phyloP scores from a whole-genome alignment of 805 yeast genomes.

The Yamadazyma kitorensis region DNA sequence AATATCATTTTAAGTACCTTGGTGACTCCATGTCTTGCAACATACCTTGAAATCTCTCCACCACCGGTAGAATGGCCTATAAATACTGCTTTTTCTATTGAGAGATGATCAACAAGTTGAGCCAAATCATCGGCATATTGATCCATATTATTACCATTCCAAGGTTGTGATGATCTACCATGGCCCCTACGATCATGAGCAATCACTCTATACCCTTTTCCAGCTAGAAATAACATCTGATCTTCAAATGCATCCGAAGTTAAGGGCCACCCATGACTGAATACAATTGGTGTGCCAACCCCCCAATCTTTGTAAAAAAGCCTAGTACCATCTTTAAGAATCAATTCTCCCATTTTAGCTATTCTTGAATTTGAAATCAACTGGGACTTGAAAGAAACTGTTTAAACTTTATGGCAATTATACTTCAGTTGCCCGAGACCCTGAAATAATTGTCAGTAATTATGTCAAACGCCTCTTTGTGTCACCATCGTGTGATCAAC shows the following conservation, averaged over 20 bases:
- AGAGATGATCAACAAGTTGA: slow-evolving; percentile 14
- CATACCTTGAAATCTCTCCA: slow-evolving; percentile 16
- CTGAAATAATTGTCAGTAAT: no score
- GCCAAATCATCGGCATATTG: slow-evolving; percentile 19
- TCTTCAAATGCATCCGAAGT: slow-evolving; percentile 17
- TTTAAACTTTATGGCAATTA: no score
- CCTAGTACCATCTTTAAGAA: slow-evolving; percentile 13
- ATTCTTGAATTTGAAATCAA: neutral
- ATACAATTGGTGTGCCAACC: slow-evolving; percentile 14
- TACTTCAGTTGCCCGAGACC: no score
- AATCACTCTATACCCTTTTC: slow-evolving; percentile 14
- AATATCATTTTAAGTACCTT: slow-evolving; percentile 14
- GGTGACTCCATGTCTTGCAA: slow-evolving; percentile 13
- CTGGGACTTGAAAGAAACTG: neutral
- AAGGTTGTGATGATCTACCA: slow-evolving; percentile 17
- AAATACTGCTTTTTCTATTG: slow-evolving; percentile 13
- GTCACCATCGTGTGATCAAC: no score
- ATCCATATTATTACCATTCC: slow-evolving; percentile 17
- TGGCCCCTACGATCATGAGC: slow-evolving; percentile 19
- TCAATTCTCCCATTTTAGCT: neutral
- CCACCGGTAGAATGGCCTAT: slow-evolving; percentile 19
- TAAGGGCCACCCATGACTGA: slow-evolving; percentile 19
- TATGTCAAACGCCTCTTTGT: no score
- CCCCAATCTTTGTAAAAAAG: slow-evolving; percentile 18
- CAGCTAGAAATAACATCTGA: slow-evolving; percentile 16